phyloP scores from a whole-genome alignment of 805 yeast genomes.

The Nakazawaea sp. region DNA sequence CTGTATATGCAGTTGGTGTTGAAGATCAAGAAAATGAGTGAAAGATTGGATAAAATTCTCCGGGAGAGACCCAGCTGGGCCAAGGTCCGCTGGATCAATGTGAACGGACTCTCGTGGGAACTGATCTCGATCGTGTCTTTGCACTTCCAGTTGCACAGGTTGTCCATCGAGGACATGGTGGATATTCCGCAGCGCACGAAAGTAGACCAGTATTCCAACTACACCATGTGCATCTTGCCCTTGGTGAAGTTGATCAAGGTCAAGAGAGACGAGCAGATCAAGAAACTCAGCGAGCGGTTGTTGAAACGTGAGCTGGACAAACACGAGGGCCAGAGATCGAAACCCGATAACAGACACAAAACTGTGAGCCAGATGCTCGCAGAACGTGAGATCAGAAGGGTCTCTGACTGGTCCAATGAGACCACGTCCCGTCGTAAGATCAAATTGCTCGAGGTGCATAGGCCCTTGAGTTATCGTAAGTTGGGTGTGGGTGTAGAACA shows the following conservation, averaged over 20 bases:
- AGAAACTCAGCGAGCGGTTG: conserved; percentile 4
- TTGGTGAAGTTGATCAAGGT: conserved; percentile 36
- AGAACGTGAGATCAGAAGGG: conserved; percentile 21
- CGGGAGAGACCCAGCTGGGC: conserved; percentile 37
- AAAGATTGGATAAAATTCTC: conserved; percentile 25
- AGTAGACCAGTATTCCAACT: conserved; percentile 43
- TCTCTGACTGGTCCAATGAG: conserved; percentile 24
- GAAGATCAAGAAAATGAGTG: conserved; percentile 16
- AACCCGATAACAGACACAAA: conserved; percentile 1
- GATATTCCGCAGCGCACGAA: conserved; percentile 59
- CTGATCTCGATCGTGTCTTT: conserved; percentile 41
- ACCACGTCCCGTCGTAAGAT: conserved; percentile 15
- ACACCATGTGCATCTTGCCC: conserved; percentile 49
- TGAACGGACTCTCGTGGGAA: conserved; percentile 58
- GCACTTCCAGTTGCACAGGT: conserved; percentile 40
- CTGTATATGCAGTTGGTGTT: conserved; percentile 11
- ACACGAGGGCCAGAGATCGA: conserved; percentile 1
- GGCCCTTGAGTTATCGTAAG: conserved; percentile 37
- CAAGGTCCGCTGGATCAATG: conserved; percentile 48
- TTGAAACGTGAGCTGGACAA: neutral
- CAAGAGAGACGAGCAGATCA: conserved; percentile 11
- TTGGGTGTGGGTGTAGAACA: conserved; percentile 49
- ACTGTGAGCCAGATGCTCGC: conserved; percentile 17
- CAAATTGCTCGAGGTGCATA: conserved; percentile 28
- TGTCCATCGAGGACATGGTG: conserved; percentile 56